Percentiles rank a stretch among this genome's conserved stretches.
Conservation (phyloP, 352 stramenopile genomes). For the Globisporangium acanthophoron region DNA sequence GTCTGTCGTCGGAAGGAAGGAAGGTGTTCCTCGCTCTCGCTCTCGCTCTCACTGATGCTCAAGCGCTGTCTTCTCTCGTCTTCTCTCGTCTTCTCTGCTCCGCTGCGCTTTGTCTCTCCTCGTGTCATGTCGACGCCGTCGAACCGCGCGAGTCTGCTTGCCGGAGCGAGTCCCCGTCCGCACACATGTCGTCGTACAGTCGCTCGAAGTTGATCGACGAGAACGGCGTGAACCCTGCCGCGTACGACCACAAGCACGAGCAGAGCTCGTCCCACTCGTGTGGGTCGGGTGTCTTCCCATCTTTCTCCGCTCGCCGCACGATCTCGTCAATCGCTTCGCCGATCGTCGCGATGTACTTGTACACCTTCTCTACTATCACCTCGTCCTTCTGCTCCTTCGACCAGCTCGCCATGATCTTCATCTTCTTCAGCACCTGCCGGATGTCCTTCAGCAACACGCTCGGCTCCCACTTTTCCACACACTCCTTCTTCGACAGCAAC, state of each 20-base stretch:
- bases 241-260: constrained; percentile 76
- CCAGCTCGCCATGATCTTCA: constrained; percentile 82
- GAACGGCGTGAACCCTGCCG: constrained; percentile 71
- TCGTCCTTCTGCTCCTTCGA: constrained; percentile 78
- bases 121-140: constrained; percentile 17
- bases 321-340: constrained; percentile 75
- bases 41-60: not conserved
- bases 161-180: constrained; percentile 48
- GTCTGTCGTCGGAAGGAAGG: too few relatives aligned
- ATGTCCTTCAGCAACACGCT: constrained; percentile 73
- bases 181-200: constrained; percentile 85
- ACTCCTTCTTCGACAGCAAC: constrained; percentile 46
- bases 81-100: not conserved
- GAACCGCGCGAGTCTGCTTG: constrained; percentile 7
- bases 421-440: constrained; percentile 80
- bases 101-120: not conserved
- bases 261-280: constrained; percentile 72
- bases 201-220: constrained; percentile 67
- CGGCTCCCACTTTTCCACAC: constrained; percentile 76
- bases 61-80: not conserved
- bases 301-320: constrained; percentile 39
- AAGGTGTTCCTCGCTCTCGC: too few relatives aligned
- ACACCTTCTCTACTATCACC: constrained; percentile 83
- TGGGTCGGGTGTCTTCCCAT: constrained; percentile 6
- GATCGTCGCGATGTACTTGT: constrained; percentile 83